Percentiles rank a stretch among this genome's conserved stretches.
Conservation (phyloP, 2,329 filamentous ascomycete species). For the Beauveria rudraprayagi region DNA sequence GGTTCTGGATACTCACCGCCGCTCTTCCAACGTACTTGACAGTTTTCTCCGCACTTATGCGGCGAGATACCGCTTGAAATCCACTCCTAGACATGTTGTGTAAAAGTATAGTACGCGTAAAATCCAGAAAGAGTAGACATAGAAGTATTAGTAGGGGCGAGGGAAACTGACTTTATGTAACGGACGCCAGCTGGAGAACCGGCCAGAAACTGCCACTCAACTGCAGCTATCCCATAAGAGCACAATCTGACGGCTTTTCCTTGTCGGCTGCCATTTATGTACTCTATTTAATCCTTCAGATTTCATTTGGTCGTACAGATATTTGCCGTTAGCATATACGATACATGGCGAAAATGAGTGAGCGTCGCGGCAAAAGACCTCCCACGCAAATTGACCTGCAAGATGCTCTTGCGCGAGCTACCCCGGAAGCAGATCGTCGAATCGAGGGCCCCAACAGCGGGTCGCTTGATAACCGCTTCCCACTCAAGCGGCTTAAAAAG, state of each 20-base stretch:
- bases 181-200: background rate
- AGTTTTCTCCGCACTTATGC: conserved; percentile 14
- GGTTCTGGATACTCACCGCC: conserved; percentile 19
- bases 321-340: background rate
- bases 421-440: background rate
- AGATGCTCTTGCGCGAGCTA: background rate
- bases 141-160: background rate
- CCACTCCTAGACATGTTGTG: background rate
- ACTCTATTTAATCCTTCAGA: background rate
- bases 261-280: background rate
- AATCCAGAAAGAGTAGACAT: background rate
- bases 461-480: background rate
- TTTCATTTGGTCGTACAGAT: background rate
- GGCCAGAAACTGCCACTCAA: background rate
- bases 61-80: background rate
- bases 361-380: background rate
- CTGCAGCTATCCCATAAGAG: background rate
- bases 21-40: conserved; percentile 19
- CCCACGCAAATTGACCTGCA: background rate
- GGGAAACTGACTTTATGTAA: background rate
- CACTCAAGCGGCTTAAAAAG: background rate
- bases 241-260: background rate
- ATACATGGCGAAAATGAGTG: background rate
- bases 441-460: background rate
- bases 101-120: background rate